Evolutionary conservation across 2,329 filamentous ascomycete species (phyloP), one percentile per base, ranked within the genome.

Genomic region (Cryphonectria nitschkei): DNA sequence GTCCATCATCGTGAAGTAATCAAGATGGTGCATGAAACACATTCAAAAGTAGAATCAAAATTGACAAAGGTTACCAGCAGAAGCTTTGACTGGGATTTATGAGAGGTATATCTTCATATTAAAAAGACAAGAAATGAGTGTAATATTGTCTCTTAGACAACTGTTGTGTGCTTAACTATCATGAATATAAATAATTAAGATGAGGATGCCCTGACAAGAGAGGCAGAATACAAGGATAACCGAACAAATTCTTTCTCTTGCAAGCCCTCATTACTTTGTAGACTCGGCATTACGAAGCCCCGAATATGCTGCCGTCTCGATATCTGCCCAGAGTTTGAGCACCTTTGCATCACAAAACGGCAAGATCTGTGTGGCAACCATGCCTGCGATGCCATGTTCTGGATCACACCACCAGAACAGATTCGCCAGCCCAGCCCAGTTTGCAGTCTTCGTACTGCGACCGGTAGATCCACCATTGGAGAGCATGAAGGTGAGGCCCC

Each of bases 321-420:
- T 68, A 19, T 74, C 71, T 4, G 66, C 68, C 81, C 81, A 84
- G 39, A 84, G 65, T 0, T 76, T 75, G 6, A 81, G 9, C 6
- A 84, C 80, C 1, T 81, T 75, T 1, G 73, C 66, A 67, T 85
- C 80, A 1, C 67, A 80, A 75, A 84, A 85, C 0, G 84, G 84
- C 74, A 86, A 64, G 39, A 86, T 81, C 76, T 86, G 85, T 41
- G 80, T 79, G 61, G 78, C 80, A 7, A 86, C 75, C 13, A 86
- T 80, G 0, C 84, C 85, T 0, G 82, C 87, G 70, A 89, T 79
- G 0, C 86, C 87, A 72, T 83, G 85, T 77, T 88, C 86, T 14
- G 87, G 79, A 78, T 90, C 88, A 56, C 81, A 80, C 87, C 87
- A 90, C 86, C 87, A 90, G 76, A 82, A 89, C 58, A 85, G 75